Percentiles rank a stretch among this genome's conserved stretches.
Evolutionary conservation across 2,329 filamentous ascomycete genomes (phyloP).

Genomic region (Aspergillus texensis): DNA sequence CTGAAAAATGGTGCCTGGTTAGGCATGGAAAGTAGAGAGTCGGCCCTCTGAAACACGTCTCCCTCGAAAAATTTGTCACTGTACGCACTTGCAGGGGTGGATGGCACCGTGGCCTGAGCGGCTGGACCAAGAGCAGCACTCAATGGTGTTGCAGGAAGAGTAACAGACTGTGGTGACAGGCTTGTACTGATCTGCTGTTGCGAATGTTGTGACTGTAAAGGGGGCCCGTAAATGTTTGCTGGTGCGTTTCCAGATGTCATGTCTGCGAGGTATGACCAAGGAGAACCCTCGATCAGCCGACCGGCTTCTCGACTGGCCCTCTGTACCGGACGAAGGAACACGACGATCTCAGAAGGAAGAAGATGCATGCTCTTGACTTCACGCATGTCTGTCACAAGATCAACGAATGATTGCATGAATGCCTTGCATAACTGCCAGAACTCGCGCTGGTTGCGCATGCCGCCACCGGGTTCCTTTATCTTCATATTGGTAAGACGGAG

Average conservation of each 20-base stretch:
- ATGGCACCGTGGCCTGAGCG: slow-evolving; percentile 84
- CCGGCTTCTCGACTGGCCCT: slow-evolving; percentile 79
- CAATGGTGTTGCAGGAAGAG: slow-evolving; percentile 81
- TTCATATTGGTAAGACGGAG: slow-evolving; percentile 76
- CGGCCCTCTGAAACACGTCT: slow-evolving; percentile 53
- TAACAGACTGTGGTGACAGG: slow-evolving; percentile 53
- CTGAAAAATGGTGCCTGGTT: slow-evolving; percentile 45
- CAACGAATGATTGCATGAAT: slow-evolving; percentile 53
- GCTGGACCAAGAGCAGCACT: slow-evolving; percentile 88
- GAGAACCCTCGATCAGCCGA: slow-evolving; percentile 68
- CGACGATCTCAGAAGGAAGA: slow-evolving; percentile 67
- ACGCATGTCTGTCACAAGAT: slow-evolving; percentile 51
- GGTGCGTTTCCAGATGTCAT: slow-evolving; percentile 37
- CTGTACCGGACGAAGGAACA: slow-evolving; percentile 78
- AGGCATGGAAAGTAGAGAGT: slow-evolving; percentile 49
- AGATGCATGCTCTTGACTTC: slow-evolving; percentile 51
- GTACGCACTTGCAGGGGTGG: slow-evolving; percentile 52
- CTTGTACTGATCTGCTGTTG: slow-evolving; percentile 36
- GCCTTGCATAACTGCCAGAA: slow-evolving; percentile 72
- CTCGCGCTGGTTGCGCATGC: slow-evolving; percentile 60
- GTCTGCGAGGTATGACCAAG: slow-evolving; percentile 61
- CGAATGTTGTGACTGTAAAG: slow-evolving; percentile 33
- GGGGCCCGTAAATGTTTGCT: slow-evolving; percentile 38
- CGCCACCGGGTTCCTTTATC: slow-evolving; percentile 77
- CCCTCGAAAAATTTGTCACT: slow-evolving; percentile 53